Percentiles rank a stretch among this genome's conserved stretches.
phyloP scores from a whole-genome alignment of 2,329 filamentous ascomycete species.

The Endoconidiophora polonica region DNA sequence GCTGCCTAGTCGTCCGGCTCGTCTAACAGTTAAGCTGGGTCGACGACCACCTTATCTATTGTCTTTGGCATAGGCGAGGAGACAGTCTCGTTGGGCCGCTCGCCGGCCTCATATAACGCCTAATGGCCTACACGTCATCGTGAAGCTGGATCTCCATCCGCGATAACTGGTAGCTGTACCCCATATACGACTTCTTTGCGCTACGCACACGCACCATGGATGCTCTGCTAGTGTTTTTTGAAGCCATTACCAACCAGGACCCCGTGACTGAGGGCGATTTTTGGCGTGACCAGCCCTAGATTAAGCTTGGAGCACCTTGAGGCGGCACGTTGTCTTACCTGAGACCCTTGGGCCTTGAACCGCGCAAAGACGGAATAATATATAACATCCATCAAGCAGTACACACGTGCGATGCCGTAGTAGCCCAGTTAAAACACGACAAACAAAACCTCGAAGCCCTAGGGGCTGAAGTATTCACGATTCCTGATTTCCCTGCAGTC shows the following conservation, averaged over 20 bases:
- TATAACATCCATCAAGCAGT: too few species aligned
- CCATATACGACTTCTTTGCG: conserved; percentile 37
- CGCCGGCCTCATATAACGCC: conserved; percentile 39
- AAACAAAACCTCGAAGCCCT: conserved; percentile 22
- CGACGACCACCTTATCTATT: conserved; percentile 32
- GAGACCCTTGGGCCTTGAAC: conserved; percentile 16
- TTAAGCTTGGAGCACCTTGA: conserved; percentile 23
- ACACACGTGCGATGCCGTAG: conserved; percentile 14
- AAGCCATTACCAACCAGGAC: conserved; percentile 30
- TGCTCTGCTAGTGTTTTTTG: conserved; percentile 33
- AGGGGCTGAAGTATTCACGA: conserved; percentile 26
- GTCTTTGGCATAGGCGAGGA: conserved; percentile 38
- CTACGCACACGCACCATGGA: conserved; percentile 33
- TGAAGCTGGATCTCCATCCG: conserved; percentile 33
- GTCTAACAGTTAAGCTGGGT: conserved; percentile 37
- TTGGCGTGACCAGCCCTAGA: conserved; percentile 33
- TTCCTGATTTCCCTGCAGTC: conserved; percentile 27
- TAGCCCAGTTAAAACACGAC: conserved; percentile 20
- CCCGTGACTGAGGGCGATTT: conserved; percentile 29
- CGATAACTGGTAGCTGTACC: conserved; percentile 38
- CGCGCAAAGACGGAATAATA: too few species aligned
- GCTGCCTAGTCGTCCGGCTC: conserved; percentile 40
- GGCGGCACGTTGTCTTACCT: conserved; percentile 21
- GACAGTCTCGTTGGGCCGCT: conserved; percentile 38
- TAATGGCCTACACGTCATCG: conserved; percentile 37